phyloP scores from a whole-genome alignment of 495 filamentous ascomycete species.

The Beverwykella pulmonaria region DNA sequence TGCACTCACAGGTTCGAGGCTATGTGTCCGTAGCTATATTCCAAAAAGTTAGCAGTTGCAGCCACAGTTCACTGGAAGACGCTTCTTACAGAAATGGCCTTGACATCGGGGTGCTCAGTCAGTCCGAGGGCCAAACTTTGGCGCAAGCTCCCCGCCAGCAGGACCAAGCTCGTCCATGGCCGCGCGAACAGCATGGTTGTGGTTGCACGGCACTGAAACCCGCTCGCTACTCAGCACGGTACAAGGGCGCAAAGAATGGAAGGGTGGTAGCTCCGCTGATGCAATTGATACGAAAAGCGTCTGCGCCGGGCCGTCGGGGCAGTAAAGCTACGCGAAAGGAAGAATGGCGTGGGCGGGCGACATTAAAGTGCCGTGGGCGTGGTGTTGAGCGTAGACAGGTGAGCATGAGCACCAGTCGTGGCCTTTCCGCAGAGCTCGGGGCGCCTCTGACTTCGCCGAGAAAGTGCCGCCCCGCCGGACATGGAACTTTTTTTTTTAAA shows the following conservation, averaged over 20 bases:
- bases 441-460: slow-evolving; percentile 6
- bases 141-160: slow-evolving; percentile 38
- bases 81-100: slow-evolving; percentile 58
- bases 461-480: slow-evolving; percentile 6
- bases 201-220: neutral
- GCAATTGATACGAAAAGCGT: slow-evolving; percentile 17
- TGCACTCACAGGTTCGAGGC: slow-evolving; percentile 52
- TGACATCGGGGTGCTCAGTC: slow-evolving; percentile 51
- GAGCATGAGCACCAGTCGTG: slow-evolving; percentile 13
- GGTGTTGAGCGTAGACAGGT: neutral
- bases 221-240: neutral
- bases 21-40: slow-evolving; percentile 74
- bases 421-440: slow-evolving; percentile 25
- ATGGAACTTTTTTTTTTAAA: neutral
- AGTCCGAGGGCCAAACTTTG: slow-evolving; percentile 20
- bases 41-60: slow-evolving; percentile 1
- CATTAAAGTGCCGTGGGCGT: slow-evolving; percentile 16
- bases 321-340: slow-evolving; percentile 26
- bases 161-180: slow-evolving; percentile 36
- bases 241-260: slow-evolving; percentile 20
- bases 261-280: slow-evolving; percentile 9
- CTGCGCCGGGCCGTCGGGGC: neutral
- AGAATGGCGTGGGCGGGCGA: slow-evolving; percentile 29
- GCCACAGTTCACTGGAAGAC: neutral
- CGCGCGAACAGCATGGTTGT: slow-evolving; percentile 34